Evolutionary conservation across 495 filamentous ascomycete genomes (phyloP).

Genomic region (Neurospora discreta): DNA sequence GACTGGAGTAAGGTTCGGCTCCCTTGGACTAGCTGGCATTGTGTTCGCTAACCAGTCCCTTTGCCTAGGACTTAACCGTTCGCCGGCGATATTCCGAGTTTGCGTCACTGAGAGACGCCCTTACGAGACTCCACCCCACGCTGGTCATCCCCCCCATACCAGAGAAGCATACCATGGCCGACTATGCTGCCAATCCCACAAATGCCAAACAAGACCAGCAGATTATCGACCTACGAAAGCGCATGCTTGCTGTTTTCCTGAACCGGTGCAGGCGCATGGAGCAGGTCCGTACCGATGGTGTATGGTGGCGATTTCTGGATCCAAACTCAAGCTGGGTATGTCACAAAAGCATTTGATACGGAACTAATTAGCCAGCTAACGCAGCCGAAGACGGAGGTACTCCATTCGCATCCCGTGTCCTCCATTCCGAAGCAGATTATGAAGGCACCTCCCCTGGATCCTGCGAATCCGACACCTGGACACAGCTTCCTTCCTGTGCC

Average conservation of each 20-base stretch:
- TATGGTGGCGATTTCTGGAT: slow-evolving; percentile 95
- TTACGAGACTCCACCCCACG: slow-evolving; percentile 85
- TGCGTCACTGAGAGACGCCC: slow-evolving; percentile 76
- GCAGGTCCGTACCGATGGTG: slow-evolving; percentile 83
- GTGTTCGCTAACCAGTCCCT: slow-evolving; percentile 10
- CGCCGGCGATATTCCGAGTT: slow-evolving; percentile 95
- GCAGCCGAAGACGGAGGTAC: slow-evolving; percentile 66
- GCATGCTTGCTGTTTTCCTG: slow-evolving; percentile 90
- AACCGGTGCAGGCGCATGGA: slow-evolving; percentile 91
- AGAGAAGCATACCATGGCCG: slow-evolving; percentile 96
- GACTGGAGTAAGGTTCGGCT: slow-evolving; percentile 59
- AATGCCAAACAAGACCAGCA: slow-evolving; percentile 94
- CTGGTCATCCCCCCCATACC: slow-evolving; percentile 93
- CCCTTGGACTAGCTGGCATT: neutral
- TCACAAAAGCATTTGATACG: neutral
- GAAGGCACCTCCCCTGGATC: slow-evolving; percentile 85
- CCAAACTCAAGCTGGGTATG: slow-evolving; percentile 97
- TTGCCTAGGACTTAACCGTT: slow-evolving; percentile 75
- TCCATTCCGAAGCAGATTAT: slow-evolving; percentile 89
- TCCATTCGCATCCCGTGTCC: slow-evolving; percentile 78
- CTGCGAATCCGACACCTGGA: slow-evolving; percentile 80
- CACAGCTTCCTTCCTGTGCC: slow-evolving; percentile 85
- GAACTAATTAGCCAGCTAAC: slow-evolving; percentile 19
- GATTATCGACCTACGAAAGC: slow-evolving; percentile 91
- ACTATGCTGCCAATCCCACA: slow-evolving; percentile 94